A percentile compares a stretch with the other conserved stretches of the same genome.
These are phyloP conservation scores for Boletellus ananas DNA, from an alignment of 768 basidiomycete genomes.

Conservation along the genomic window DNA sequence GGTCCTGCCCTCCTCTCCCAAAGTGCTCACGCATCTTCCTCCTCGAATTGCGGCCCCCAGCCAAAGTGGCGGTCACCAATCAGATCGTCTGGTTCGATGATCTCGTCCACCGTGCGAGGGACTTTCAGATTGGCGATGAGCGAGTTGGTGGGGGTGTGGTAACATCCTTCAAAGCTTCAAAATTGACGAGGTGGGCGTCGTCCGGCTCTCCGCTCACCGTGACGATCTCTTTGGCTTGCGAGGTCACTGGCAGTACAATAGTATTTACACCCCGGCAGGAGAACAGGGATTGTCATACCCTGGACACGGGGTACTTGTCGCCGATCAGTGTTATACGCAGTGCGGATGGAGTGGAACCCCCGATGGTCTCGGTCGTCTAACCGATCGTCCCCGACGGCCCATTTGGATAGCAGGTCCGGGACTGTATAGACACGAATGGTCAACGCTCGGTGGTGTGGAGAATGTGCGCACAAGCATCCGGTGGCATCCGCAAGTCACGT, in stretches of 20 bases:
- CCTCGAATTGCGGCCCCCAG: constrained; percentile 1
- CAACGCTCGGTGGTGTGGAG: not conserved
- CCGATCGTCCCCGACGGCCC: constrained; percentile 4
- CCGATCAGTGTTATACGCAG: too few species aligned
- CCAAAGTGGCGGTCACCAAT: not conserved
- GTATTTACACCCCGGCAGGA: not conserved
- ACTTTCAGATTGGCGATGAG: not conserved
- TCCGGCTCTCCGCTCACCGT: constrained; percentile 7
- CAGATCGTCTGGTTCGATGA: constrained; percentile 8
- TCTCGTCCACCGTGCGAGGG: not conserved
- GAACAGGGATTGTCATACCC: not conserved
- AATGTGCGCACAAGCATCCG: constrained; percentile 4
- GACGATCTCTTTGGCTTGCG: not conserved
- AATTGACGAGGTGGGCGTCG: not conserved
- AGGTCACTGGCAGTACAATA: constrained; percentile 7
- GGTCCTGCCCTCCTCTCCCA: too few species aligned
- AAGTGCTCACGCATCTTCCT: too few species aligned
- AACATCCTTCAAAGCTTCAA: constrained; percentile 15
- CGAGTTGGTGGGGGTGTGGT: constrained; percentile 7
- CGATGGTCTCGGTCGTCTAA: not conserved
- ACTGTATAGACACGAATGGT: not conserved
- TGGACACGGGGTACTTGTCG: not conserved
- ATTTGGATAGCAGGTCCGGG: not conserved
- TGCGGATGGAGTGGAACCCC: too few species aligned
- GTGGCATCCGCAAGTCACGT: too few species aligned